Conservation (phyloP, 2,329 filamentous ascomycete genomes). For the Verticillium albo-atrum region DNA sequence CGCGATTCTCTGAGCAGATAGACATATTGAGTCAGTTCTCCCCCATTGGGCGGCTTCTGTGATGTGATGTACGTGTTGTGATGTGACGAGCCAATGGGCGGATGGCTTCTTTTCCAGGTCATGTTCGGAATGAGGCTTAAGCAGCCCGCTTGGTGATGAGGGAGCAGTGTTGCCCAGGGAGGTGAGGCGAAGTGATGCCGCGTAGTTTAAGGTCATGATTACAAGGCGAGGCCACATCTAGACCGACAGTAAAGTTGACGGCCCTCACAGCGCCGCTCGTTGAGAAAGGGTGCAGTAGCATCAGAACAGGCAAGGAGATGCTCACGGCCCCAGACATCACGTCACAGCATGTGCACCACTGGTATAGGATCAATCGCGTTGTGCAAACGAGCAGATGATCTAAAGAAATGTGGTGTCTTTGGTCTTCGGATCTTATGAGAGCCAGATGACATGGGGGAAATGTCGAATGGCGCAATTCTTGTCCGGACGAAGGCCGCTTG, state of each 20-base stretch:
- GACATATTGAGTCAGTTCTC: not conserved
- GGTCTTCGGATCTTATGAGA: constrained; percentile 4
- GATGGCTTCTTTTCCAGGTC: no score
- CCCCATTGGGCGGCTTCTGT: not conserved
- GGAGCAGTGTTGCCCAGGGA: no score
- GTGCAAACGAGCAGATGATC: not conserved
- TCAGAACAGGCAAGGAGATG: no score
- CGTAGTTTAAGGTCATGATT: no score
- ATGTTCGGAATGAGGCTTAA: no score
- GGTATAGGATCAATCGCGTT: constrained; percentile 1
- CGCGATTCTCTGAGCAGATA: not conserved
- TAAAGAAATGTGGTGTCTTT: constrained; percentile 1
- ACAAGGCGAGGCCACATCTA: no score
- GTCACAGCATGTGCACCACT: not conserved
- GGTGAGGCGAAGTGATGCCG: no score
- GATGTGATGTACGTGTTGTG: not conserved
- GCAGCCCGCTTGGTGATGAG: no score
- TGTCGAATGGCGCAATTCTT: constrained; percentile 3
- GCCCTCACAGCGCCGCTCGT: no score
- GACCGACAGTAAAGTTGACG: no score
- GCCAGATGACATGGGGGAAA: constrained; percentile 1
- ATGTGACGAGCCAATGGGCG: not conserved
- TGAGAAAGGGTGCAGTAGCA: no score
- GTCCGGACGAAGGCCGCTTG: not conserved
- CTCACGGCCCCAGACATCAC: not conserved